Evolutionary conservation across 2,329 filamentous ascomycete species (phyloP), one percentile per base, ranked within the genome.

Genomic region (Fusarium stilboides): DNA sequence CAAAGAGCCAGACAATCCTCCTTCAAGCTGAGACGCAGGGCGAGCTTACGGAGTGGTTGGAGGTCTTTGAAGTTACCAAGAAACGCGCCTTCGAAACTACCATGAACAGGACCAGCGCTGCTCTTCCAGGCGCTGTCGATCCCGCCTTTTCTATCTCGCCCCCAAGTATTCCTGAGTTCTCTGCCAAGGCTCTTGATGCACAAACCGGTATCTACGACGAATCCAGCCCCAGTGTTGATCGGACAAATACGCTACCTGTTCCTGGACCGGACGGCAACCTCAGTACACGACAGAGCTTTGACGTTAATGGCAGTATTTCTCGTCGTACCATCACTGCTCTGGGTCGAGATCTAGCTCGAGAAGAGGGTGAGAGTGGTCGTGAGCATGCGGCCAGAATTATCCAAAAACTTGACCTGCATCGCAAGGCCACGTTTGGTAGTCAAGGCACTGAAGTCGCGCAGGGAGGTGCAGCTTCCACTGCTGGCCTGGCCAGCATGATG

Each of bases 1-100:
- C 96, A 4, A 99, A 98, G 80, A 97, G 93, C 75, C 92, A 92
- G 67, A 96, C 91, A 50, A 90, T 97, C 68, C 83, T 98, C 62
- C 85, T 99, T 5, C 96, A 99, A 80, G 93, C 95, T 6, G 96
- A 99, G 78, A 97, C 94, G 0, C 96, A 99, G 77, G 85, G 84
- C 50, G 93, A 98, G 77, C 87, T 99, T n/a, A 94, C 92, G 61
- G 93, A 97, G 74, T 99, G 96, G 96, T 89, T 99, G 57, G 89
- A 93, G 69, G 91, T 95, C 0, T 98, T 99, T 73, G 95, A 99
- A 72, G 89, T 94, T 17, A 94, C 95, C 54, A 99, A 99, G 81
- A 93, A 94, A 72, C 94, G 92, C 76, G 95, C 95, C 1, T 88
- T 99, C 47, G 93, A 98, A 77, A 91, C 86, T 17, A 91, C 84